Evolutionary conservation across 129 eudicot genomes (phyloP).

Genomic region (Rutidosis leptorrhynchoides): DNA sequence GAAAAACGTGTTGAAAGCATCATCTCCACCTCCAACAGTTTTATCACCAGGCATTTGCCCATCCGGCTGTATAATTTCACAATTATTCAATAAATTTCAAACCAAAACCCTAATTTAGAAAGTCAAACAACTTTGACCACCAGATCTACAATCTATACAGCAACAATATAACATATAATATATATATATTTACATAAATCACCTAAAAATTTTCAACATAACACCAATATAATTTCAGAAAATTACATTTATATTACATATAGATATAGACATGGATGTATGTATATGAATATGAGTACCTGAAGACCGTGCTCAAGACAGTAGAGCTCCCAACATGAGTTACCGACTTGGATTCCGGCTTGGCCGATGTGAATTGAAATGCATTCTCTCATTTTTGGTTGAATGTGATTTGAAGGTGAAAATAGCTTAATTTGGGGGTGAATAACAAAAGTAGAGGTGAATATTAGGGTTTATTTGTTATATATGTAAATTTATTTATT

Average conservation of each 20-base stretch:
- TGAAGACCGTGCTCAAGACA: slow-evolving; percentile 79
- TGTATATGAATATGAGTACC: slow-evolving; percentile 29
- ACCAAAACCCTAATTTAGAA: not conserved
- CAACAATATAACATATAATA: not conserved
- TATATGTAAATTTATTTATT: too few relatives aligned
- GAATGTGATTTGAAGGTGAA: not conserved
- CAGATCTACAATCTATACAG: slow-evolving; percentile 3
- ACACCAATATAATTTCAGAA: not conserved
- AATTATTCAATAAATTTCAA: not conserved
- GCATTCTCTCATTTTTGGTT: slow-evolving; percentile 68
- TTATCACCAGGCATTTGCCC: slow-evolving; percentile 76
- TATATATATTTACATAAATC: not conserved
- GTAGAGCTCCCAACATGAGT: slow-evolving; percentile 81
- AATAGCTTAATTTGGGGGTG: not conserved
- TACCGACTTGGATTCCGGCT: slow-evolving; percentile 83
- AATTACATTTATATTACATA: not conserved
- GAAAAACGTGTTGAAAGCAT: slow-evolving; percentile 85
- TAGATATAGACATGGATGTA: not conserved
- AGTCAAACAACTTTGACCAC: not conserved
- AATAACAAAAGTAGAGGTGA: too few relatives aligned
- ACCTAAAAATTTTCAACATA: not conserved
- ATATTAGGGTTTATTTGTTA: slow-evolving; percentile 29
- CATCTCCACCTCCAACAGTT: slow-evolving; percentile 78
- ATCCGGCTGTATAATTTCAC: slow-evolving; percentile 54
- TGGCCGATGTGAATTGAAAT: slow-evolving; percentile 83